Conservation (phyloP, 2,329 filamentous ascomycete species). For the Penicillium sp. region DNA sequence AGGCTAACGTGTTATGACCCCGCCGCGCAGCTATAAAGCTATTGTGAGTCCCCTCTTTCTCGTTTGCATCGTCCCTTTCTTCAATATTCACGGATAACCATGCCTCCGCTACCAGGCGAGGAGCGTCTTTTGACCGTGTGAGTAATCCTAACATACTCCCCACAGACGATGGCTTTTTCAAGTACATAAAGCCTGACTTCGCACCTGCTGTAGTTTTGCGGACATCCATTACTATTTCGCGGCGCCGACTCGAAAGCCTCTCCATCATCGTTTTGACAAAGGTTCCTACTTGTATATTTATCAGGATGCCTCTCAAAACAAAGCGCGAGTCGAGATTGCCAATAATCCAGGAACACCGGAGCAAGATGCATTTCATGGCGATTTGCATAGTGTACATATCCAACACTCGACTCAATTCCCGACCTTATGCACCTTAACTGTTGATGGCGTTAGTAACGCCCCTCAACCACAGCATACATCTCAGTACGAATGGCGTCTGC, state of each 20-base stretch:
- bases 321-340: constrained; percentile 59
- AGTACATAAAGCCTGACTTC: constrained; percentile 3
- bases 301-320: constrained; percentile 54
- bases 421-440: constrained; percentile 56
- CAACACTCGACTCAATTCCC: constrained; percentile 60
- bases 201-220: constrained; percentile 50
- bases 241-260: constrained; percentile 53
- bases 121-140: constrained; percentile 48
- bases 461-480: constrained; percentile 25
- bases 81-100: constrained; percentile 23
- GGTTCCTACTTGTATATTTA: constrained; percentile 65
- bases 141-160: constrained; percentile 26
- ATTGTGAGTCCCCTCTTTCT: not conserved
- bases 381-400: constrained; percentile 52
- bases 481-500: constrained; percentile 56
- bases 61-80: not conserved
- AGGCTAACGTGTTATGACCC: constrained; percentile 12
- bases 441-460: constrained; percentile 44
- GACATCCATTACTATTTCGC: constrained; percentile 65
- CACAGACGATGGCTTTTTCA: constrained; percentile 8
- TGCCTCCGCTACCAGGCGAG: constrained; percentile 49
- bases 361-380: constrained; percentile 64
- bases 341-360: constrained; percentile 62
- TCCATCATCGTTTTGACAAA: constrained; percentile 63
- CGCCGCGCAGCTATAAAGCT: constrained; percentile 17